Conservation (phyloP, 2,329 filamentous ascomycete genomes). For the Chaetomiaceae sp. region DNA sequence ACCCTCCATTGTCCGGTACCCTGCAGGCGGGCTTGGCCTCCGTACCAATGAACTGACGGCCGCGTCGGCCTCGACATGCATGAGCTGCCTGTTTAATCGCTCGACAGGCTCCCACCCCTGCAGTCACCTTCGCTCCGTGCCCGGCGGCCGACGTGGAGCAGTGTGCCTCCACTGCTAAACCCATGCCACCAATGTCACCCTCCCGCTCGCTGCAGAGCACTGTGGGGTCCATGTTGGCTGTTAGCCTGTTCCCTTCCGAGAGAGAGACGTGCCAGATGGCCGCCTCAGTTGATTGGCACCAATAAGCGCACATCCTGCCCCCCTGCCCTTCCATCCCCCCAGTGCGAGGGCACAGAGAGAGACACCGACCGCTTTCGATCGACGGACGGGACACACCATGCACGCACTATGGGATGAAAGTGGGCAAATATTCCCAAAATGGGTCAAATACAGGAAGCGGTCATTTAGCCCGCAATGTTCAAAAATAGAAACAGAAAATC, state of each 20-base stretch:
- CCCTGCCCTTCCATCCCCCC: conserved; percentile 18
- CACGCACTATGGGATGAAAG: conserved; percentile 15
- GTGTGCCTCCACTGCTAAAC: conserved; percentile 15
- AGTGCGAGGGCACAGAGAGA: conserved; percentile 25
- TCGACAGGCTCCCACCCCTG: conserved; percentile 30
- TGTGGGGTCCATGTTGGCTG: conserved; percentile 31
- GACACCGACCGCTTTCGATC: conserved; percentile 19
- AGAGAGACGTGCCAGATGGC: conserved; percentile 28
- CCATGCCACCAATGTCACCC: conserved; percentile 24
- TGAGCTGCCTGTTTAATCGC: conserved; percentile 33
- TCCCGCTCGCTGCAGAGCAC: conserved; percentile 11
- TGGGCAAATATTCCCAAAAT: conserved; percentile 25
- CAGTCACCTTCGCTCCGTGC: conserved; percentile 27
- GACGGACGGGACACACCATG: conserved; percentile 15
- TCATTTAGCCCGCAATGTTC: conserved; percentile 37
- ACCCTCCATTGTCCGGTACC: conserved; percentile 23
- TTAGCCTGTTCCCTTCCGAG: conserved; percentile 30
- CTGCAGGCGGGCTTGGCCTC: conserved; percentile 23
- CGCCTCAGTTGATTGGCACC: conserved; percentile 26
- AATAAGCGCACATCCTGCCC: conserved; percentile 27
- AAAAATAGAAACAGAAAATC: conserved; percentile 41
- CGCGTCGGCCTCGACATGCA: conserved; percentile 26
- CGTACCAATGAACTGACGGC: conserved; percentile 30
- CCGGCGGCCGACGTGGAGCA: conserved; percentile 25
- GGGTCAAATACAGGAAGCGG: conserved; percentile 40